Percentiles rank a stretch among this genome's conserved stretches.
Evolutionary conservation across 345 rosid genomes (phyloP).

Genomic region (Eucalyptus camaldulensis): DNA sequence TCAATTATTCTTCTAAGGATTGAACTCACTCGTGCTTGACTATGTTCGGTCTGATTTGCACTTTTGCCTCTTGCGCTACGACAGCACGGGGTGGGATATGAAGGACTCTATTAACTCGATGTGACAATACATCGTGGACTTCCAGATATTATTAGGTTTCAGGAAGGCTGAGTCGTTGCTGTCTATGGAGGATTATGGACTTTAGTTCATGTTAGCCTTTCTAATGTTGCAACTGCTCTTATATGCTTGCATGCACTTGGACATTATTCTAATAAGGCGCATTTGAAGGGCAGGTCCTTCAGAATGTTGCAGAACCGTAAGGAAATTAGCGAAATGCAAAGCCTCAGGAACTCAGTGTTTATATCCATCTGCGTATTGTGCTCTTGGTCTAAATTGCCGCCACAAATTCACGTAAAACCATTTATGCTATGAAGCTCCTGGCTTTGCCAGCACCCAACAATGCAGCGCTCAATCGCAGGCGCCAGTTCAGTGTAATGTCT

Average conservation of each 20-base stretch:
- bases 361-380: neutral
- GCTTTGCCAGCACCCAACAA: neutral
- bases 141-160: neutral
- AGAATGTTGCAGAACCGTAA: neutral
- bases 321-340: neutral
- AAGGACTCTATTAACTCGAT: neutral
- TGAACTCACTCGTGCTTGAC: neutral
- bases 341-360: neutral
- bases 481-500: neutral
- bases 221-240: neutral
- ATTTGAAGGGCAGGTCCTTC: neutral
- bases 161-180: neutral
- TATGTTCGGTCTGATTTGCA: neutral
- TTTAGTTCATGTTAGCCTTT: neutral
- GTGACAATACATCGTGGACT: neutral
- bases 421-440: neutral
- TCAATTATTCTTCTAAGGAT: neutral
- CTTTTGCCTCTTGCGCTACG: neutral
- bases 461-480: rapidly evolving
- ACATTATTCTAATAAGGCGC: neutral
- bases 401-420: neutral
- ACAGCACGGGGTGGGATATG: neutral
- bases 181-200: neutral
- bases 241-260: neutral
- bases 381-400: neutral